Conservation (phyloP, 225 moss, liverwort and hornwort species). For the Anthoceros angustus region DNA sequence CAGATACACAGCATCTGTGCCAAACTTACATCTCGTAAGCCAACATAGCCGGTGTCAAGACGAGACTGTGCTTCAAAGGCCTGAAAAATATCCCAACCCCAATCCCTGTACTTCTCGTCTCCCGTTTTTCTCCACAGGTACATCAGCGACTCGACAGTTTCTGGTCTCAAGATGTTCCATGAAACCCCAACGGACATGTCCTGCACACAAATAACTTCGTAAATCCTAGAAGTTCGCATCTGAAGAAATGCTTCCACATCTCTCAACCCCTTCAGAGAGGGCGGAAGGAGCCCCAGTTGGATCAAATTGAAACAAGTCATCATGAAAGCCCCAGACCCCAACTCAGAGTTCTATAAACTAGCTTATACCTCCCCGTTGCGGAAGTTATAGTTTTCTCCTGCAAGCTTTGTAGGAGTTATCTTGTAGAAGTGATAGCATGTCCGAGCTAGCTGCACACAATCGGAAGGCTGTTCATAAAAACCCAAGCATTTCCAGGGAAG, state of each 20-base stretch:
- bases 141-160: conserved; percentile 88
- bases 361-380: conserved; percentile 28
- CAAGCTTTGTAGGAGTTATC: conserved; percentile 61
- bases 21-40: conserved; percentile 59
- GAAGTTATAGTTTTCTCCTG: conserved; percentile 83
- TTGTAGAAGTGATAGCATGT: conserved; percentile 93
- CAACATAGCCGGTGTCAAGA: conserved; percentile 49
- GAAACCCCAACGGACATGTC: conserved; percentile 54
- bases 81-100: conserved; percentile 98
- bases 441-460: conserved; percentile 37
- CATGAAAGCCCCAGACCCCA: background rate
- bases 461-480: background rate
- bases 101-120: conserved; percentile 77
- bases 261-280: background rate
- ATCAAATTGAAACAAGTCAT: background rate
- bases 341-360: background rate
- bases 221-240: background rate
- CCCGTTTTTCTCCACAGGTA: conserved; percentile 90
- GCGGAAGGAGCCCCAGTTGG: background rate
- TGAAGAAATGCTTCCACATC: background rate
- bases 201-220: conserved; percentile 12
- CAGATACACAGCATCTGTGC: background rate
- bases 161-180: conserved; percentile 90
- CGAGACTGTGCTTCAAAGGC: conserved; percentile 79
- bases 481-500: too few relatives aligned